phyloP scores from a whole-genome alignment of 2,329 filamentous ascomycete genomes.

The Fusarium lyarnte region DNA sequence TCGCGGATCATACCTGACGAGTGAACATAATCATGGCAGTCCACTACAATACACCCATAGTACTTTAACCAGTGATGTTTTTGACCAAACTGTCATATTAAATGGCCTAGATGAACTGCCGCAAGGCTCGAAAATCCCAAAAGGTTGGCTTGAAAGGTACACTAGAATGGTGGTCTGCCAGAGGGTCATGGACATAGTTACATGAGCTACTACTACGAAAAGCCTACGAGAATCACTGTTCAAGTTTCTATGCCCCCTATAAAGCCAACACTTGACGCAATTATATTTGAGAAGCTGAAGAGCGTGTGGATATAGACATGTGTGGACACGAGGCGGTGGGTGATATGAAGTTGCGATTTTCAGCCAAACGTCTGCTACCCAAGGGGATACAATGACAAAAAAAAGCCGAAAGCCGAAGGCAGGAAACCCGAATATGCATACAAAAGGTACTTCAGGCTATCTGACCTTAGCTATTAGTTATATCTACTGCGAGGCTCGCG shows the following conservation, averaged over 20 bases:
- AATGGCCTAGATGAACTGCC: background rate
- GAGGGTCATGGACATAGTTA: background rate
- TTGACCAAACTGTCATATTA: background rate
- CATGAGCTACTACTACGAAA: background rate
- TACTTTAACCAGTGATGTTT: background rate
- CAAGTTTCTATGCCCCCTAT: background rate
- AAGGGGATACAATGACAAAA: background rate
- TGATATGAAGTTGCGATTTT: background rate
- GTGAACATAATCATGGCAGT: no score
- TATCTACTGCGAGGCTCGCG: background rate
- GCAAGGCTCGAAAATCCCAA: background rate
- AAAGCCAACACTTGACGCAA: background rate
- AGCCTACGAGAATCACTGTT: background rate
- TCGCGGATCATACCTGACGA: background rate
- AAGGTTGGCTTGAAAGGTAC: background rate
- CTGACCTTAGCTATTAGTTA: no score
- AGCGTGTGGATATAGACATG: no score
- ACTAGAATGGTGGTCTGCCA: background rate
- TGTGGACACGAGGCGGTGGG: background rate
- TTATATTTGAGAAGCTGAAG: background rate
- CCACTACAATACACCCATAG: background rate
- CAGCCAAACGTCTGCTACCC: background rate
- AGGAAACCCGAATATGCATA: background rate
- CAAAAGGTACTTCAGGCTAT: background rate
- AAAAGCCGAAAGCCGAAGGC: background rate